Conservation (phyloP, 2,329 filamentous ascomycete species). For the Talaromyces amestolkiae region DNA sequence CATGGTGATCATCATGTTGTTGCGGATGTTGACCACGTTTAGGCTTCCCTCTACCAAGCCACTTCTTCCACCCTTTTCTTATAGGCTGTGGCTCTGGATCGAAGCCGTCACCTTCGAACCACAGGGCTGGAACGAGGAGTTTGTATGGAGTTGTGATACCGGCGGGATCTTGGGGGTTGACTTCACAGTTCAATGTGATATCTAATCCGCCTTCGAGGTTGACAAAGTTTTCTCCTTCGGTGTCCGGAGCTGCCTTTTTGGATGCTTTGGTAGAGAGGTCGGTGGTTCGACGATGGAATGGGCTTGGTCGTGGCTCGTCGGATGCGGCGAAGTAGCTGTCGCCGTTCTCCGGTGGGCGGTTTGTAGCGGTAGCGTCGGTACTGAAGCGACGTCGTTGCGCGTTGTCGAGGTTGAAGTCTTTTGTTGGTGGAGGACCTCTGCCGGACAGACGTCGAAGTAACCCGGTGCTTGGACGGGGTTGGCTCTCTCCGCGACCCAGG, state of each 20-base stretch:
- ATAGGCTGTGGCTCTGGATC: constrained; percentile 37
- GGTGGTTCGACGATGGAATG: constrained; percentile 69
- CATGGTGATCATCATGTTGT: background rate
- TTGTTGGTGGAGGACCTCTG: constrained; percentile 43
- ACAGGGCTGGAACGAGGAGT: constrained; percentile 75
- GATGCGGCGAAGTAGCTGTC: constrained; percentile 35
- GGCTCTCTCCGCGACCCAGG: constrained; percentile 56
- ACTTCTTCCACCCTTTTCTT: constrained; percentile 42
- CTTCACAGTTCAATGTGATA: constrained; percentile 83
- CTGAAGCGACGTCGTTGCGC: constrained; percentile 33
- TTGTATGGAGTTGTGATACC: constrained; percentile 87
- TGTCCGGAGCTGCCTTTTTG: constrained; percentile 50
- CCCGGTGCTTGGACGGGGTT: constrained; percentile 45
- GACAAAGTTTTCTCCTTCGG: constrained; percentile 55
- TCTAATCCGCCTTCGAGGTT: constrained; percentile 82
- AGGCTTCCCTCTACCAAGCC: constrained; percentile 33
- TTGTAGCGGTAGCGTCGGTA: constrained; percentile 28
- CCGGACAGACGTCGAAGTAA: constrained; percentile 50
- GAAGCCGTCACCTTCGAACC: constrained; percentile 47
- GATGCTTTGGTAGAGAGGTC: constrained; percentile 63
- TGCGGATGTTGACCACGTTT: constrained; percentile 18
- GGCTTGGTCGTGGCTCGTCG: constrained; percentile 35
- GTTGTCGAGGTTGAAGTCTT: constrained; percentile 34
- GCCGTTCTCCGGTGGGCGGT: constrained; percentile 25
- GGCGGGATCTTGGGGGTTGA: constrained; percentile 77